A percentile compares a stretch with the other conserved stretches of the same genome.
phyloP scores from a whole-genome alignment of 2,329 filamentous ascomycete genomes.

The Lecanicillium sp. region DNA sequence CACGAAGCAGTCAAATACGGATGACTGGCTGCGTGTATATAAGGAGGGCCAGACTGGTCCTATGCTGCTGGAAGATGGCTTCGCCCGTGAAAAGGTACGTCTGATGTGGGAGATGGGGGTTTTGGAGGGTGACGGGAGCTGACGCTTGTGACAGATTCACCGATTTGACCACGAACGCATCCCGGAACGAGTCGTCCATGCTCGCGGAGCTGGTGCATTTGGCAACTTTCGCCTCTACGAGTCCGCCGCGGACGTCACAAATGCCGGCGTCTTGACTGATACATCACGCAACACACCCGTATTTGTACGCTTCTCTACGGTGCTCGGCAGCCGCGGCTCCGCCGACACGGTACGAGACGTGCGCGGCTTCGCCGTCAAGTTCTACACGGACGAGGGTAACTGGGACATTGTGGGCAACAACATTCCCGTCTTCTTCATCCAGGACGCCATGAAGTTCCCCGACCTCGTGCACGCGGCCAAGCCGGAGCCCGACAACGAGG shows the following conservation, averaged over 20 bases:
- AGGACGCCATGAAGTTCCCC: slow-evolving; percentile 68
- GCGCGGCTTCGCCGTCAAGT: slow-evolving; percentile 62
- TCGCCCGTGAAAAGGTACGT: slow-evolving; percentile 63
- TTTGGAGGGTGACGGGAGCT: too few species aligned
- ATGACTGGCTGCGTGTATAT: slow-evolving; percentile 67
- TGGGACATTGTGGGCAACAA: slow-evolving; percentile 71
- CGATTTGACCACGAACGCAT: slow-evolving; percentile 62
- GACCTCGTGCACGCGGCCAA: slow-evolving; percentile 58
- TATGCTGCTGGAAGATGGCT: slow-evolving; percentile 61
- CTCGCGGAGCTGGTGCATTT: slow-evolving; percentile 61
- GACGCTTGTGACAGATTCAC: too few species aligned
- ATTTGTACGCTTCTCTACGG: slow-evolving; percentile 72
- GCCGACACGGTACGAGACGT: slow-evolving; percentile 81
- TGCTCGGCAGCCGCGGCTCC: slow-evolving; percentile 65
- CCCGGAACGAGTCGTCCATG: slow-evolving; percentile 62
- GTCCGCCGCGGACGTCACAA: slow-evolving; percentile 59
- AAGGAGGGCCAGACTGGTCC: slow-evolving; percentile 59
- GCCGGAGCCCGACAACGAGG: slow-evolving; percentile 62
- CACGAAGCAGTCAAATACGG: slow-evolving; percentile 62
- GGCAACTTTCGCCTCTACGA: slow-evolving; percentile 62
- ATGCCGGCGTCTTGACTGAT: slow-evolving; percentile 52
- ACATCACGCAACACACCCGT: slow-evolving; percentile 56
- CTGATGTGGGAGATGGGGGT: too few species aligned
- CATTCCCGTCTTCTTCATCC: slow-evolving; percentile 70
- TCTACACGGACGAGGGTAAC: slow-evolving; percentile 69